Base-by-base conservation (phyloP, 768 basidiomycete genomes). In the Trichaptum fuscoviolaceum region DNA sequence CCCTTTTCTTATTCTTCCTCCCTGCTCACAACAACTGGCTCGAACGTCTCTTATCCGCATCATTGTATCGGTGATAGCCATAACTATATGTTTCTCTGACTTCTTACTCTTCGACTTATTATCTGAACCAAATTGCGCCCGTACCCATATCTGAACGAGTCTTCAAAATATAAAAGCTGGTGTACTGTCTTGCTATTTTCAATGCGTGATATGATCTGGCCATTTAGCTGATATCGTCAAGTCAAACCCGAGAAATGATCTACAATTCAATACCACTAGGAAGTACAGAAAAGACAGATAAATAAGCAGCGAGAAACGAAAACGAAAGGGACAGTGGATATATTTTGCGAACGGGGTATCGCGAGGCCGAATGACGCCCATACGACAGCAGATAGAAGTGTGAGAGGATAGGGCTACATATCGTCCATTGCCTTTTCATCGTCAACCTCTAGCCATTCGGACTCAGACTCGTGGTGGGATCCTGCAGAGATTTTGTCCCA, bases 401-500 rank as follows among this genome's bases (percentile, higher is more conserved):
- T 52, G 34, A 68, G 63, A 42, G 25, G 20, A 20, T 6, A 52
- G 20, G 42, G 42, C 42, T 52, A 52, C 42, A 52, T 52, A 52
- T 52, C 42, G 42, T 52, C 59, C 59, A 24, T 18, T 61, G 30
- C 59, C 59, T 34, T 52, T 15, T 79, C 78, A 68, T 85, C 82
- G 67, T 85, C 82, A 34, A 93, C 82, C 27, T 93, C 88, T 73
- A 94, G 73, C 92, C 93, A 94, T 93, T 95, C 92, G 90, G 92
- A 75, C 87, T 93, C 91, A 86, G 85, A 87, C 87, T 88, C 87
- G 84, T 78, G 76, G 76, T 81, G 84, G 84, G 87, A 84, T 79
- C 81, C 76, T 81, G 78, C 75, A 83, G 91, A 84, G 87, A 90
- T 77, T 79, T 82, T 73, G 81, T 87, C 81, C 89, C 89, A 89